Conservation (phyloP, 257 asterid genomes). For the Echium plantagineum region DNA sequence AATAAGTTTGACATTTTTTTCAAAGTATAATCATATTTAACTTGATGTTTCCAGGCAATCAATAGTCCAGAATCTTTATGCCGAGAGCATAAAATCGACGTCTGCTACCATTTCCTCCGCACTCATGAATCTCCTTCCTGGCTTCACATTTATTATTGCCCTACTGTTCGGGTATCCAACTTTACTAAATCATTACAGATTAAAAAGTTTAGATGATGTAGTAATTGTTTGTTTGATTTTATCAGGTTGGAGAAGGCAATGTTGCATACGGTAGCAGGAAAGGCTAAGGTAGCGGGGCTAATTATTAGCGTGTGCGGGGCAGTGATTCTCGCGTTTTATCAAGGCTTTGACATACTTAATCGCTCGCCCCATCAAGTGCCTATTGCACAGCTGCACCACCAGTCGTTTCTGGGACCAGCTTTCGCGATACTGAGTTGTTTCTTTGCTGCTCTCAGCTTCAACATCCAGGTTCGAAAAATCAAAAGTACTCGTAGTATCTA, state of each 20-base stretch:
- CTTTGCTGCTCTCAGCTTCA: conserved; percentile 46
- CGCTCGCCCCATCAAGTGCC: conserved; percentile 45
- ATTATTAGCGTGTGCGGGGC: conserved; percentile 58
- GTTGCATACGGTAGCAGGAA: conserved; percentile 49
- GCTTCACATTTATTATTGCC: conserved; percentile 49
- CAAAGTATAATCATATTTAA: too few species aligned
- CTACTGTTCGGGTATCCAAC: conserved; percentile 27
- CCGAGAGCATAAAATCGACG: conserved; percentile 34
- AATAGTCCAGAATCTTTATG: conserved; percentile 47
- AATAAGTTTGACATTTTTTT: too few species aligned
- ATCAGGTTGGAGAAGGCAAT: conserved; percentile 53
- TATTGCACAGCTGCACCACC: conserved; percentile 4
- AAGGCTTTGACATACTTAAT: conserved; percentile 37
- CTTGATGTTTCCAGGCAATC: conserved; percentile 36
- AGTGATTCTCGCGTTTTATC: conserved; percentile 60
- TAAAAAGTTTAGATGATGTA: too few species aligned
- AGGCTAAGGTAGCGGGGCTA: conserved; percentile 62
- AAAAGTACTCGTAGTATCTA: too few species aligned
- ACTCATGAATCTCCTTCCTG: conserved; percentile 58
- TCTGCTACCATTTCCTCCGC: conserved; percentile 60
- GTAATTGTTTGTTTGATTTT: not conserved
- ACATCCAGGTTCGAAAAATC: conserved; percentile 37
- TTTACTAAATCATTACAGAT: not conserved
- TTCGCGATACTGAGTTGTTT: conserved; percentile 37
- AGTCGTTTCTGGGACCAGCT: conserved; percentile 30